phyloP scores from a whole-genome alignment of 805 yeast genomes.

The Ogataea wickerhamii region DNA sequence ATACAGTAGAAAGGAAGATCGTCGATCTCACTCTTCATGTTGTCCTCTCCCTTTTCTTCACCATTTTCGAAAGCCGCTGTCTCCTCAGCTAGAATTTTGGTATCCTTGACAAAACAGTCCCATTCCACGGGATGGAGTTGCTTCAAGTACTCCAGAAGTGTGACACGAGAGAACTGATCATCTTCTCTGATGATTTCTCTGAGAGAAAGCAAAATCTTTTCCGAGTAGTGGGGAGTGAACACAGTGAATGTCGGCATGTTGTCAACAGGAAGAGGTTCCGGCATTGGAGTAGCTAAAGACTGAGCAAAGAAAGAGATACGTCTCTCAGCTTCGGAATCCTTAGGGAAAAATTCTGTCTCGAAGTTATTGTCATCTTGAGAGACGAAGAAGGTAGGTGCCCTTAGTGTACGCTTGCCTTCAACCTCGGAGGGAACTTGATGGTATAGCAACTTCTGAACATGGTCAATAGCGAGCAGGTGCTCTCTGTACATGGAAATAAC shows the following conservation, averaged over 20 bases:
- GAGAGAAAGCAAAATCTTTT: constrained; percentile 87
- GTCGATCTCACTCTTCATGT: constrained; percentile 77
- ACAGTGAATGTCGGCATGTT: constrained; percentile 99
- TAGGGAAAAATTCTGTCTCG: constrained; percentile 96
- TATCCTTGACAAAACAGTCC: constrained; percentile 96
- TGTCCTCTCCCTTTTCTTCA: constrained; percentile 58
- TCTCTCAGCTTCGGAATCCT: constrained; percentile 97
- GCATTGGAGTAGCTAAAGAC: constrained; percentile 96
- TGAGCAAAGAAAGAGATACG: constrained; percentile 99
- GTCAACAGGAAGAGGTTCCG: constrained; percentile 98
- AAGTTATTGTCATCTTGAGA: constrained; percentile 95
- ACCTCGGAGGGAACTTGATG: constrained; percentile 98
- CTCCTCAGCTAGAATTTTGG: constrained; percentile 92
- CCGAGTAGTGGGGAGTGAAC: constrained; percentile 92
- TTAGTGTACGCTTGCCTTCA: constrained; percentile 96
- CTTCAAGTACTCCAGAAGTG: constrained; percentile 88
- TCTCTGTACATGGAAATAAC: constrained; percentile 99
- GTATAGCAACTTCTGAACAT: constrained; percentile 93
- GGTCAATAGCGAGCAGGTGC: constrained; percentile 96
- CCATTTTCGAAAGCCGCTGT: constrained; percentile 75
- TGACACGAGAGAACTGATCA: constrained; percentile 92
- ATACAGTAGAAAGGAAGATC: constrained; percentile 93
- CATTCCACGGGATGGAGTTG: constrained; percentile 96
- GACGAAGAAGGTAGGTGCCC: constrained; percentile 98
- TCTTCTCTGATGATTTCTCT: constrained; percentile 97